phyloP scores from a whole-genome alignment of 352 stramenopile genomes.

The Aphanomyces invadans region DNA sequence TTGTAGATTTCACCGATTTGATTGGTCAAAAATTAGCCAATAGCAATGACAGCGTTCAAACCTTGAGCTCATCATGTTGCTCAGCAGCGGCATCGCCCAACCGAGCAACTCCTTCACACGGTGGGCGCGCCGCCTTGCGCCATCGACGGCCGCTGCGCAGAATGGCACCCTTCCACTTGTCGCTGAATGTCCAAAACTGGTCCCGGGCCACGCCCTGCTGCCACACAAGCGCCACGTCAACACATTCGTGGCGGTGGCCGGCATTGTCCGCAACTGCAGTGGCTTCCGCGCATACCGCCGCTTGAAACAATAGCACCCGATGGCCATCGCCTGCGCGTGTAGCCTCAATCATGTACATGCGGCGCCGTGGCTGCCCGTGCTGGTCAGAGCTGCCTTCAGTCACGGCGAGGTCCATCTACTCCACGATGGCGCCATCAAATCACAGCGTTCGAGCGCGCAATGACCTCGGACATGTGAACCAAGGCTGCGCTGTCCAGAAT shows the following conservation, averaged over 20 bases:
- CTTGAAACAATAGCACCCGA: neutral
- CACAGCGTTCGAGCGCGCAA: no score
- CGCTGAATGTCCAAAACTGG: slow-evolving; percentile 53
- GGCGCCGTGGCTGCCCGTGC: no score
- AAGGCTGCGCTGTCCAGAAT: slow-evolving; percentile 1
- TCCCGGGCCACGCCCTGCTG: slow-evolving; percentile 40
- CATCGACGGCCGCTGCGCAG: slow-evolving; percentile 55
- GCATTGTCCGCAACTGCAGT: no score
- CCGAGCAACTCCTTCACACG: neutral
- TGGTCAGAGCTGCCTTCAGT: no score
- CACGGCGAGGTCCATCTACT: neutral
- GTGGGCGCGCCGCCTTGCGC: slow-evolving; percentile 36
- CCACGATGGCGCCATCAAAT: neutral
- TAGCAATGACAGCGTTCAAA: neutral
- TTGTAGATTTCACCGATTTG: neutral
- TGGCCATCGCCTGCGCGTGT: no score
- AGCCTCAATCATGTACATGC: no score
- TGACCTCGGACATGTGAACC: neutral
- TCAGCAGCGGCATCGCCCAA: neutral
- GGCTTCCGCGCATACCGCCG: neutral
- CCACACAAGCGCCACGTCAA: slow-evolving; percentile 41
- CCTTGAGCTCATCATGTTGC: neutral
- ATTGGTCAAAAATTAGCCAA: slow-evolving; percentile 14
- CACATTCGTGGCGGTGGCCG: slow-evolving; percentile 20
- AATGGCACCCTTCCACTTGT: slow-evolving; percentile 51